Base-by-base conservation (phyloP, 495 filamentous ascomycete species). In the Aspergillus mulundensis region DNA sequence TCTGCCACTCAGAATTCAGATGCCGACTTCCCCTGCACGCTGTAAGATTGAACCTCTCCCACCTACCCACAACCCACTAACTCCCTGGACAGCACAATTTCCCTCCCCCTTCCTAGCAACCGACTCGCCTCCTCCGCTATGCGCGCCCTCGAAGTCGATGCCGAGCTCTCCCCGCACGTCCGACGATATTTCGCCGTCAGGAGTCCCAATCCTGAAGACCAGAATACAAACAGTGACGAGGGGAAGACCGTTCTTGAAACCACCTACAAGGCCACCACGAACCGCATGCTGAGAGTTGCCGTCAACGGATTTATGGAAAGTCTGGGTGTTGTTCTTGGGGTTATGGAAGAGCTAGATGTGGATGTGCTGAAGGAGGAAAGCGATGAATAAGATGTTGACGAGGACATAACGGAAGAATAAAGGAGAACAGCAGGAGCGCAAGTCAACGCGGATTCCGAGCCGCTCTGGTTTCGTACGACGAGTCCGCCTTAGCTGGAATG, bases 271-370 rank as follows among this genome's bases (percentile, higher is more conserved):
- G 94, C 94, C 0, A 91, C 90, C 0, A 97, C 94, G 15, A 94
- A 95, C 60, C 85, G 94, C 54, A 97, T 97, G 95, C 79, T 98
- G 59, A 85, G 94, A 15, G 94, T 98, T 10, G 90, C 94, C 14
- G 93, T 96, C 60, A 98, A 98, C 73, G 91, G 93, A n/a, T 96
- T 96, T 65, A 90, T 97, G 78, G 94, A 97, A 58, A 95, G 88
- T 60, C 62, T 97, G 24, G 82, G 85, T 10, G 83, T 95, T 34
- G 84, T 97, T 0, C 67, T 97, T 42, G 87, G 87, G 30, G 86
- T 94, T 0, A 95, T 95, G 86, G 82, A 87, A 63, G 88, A 96
- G 69, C 67, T 97, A 56, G 94, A 97, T 73, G 81, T 87, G 16
- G 94, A 97, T 76, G 87, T 92, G 8, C 64, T 96, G 28, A 60